Evolutionary conservation across 1,284 basidiomycete genomes (phyloP), one percentile per base, ranked within the genome.

Genomic region (Ustilago shanxiensis): DNA sequence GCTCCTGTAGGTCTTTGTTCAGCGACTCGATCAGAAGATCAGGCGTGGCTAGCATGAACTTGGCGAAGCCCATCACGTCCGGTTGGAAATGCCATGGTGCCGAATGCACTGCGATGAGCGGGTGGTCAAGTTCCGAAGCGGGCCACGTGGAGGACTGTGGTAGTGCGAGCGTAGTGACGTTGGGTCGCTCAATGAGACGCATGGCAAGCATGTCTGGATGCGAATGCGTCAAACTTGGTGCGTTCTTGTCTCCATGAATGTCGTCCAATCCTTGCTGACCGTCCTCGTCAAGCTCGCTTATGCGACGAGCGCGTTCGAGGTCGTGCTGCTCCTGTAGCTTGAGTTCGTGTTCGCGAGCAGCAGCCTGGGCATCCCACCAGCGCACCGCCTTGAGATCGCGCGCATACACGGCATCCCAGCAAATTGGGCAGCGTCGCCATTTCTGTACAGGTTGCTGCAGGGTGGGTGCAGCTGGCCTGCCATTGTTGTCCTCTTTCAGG

Each of bases 31-130:
- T 88, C 83, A 95, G 92, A 26, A 79, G 64, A 29, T 91, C 89
- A 0, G 96, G 95, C 0, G 95, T 93, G 13, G 95, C 95, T 22
- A 99, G 91, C 93, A 98, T 97, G 87, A 98, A 97, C 81, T 94
- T 95, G 39, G 95, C 90, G 85, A 93, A 98, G 22, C 89, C 88
- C 77, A 92, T 91, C 28, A 97, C 93, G 83, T 98, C 95, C 0
- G 95, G 97, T 22, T 95, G 89, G 88, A 99, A 98, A 85, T 97
- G 91, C 89, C 95, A 98, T 8, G 96, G 95, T 0, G 95, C 93
- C 80, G 93, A 91, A 77, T 95, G 93, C 16, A 93, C 92, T 11
- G 93, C 92, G n/a, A 98, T 3, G 93, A 97, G 60, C 13, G 79
- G 77, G 18, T 72, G 64, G 45, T 14, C 76, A 2, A 62, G 63